A percentile compares a stretch with the other conserved stretches of the same genome.
Conservation (phyloP, 139 green algal species). For the Chlorella sp. region DNA sequence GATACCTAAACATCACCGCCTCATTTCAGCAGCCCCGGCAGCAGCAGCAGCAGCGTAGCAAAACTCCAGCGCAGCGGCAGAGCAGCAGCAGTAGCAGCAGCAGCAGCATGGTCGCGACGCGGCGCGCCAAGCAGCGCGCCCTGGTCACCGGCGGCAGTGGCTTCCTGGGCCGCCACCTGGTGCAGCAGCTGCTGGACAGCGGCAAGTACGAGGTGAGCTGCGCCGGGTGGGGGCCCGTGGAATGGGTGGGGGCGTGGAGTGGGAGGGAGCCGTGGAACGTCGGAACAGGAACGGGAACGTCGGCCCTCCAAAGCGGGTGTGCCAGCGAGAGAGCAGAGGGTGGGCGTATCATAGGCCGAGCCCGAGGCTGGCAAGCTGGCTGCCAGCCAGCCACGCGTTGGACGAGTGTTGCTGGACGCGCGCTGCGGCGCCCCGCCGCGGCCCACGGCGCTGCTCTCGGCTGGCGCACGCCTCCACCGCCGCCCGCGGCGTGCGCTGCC, state of each 20-base stretch:
- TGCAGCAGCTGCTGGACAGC: constrained; percentile 63
- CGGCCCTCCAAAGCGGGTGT: too few species aligned
- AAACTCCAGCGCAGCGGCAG: too few species aligned
- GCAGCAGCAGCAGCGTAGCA: background rate
- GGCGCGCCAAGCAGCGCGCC: constrained; percentile 26
- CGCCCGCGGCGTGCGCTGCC: background rate
- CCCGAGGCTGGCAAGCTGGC: too few species aligned
- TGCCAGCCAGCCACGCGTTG: too few species aligned
- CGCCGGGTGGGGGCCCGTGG: too few species aligned
- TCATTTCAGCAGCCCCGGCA: background rate
- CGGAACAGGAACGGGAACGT: too few species aligned
- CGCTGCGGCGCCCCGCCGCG: too few species aligned
- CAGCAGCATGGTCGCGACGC: background rate
- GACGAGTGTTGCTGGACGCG: too few species aligned
- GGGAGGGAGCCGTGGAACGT: too few species aligned
- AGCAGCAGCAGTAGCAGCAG: background rate
- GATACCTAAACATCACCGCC: background rate
- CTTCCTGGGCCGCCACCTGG: constrained; percentile 84
- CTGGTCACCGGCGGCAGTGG: constrained; percentile 85
- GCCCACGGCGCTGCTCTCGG: background rate
- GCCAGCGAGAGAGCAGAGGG: too few species aligned
- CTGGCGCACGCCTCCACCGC: background rate
- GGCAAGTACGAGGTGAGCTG: constrained; percentile 61
- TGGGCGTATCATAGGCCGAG: too few species aligned
- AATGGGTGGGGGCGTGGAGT: too few species aligned